These are phyloP conservation scores for Penicillium maclennaniae DNA, from an alignment of 495 filamentous ascomycete species.

Conservation along the genomic window DNA sequence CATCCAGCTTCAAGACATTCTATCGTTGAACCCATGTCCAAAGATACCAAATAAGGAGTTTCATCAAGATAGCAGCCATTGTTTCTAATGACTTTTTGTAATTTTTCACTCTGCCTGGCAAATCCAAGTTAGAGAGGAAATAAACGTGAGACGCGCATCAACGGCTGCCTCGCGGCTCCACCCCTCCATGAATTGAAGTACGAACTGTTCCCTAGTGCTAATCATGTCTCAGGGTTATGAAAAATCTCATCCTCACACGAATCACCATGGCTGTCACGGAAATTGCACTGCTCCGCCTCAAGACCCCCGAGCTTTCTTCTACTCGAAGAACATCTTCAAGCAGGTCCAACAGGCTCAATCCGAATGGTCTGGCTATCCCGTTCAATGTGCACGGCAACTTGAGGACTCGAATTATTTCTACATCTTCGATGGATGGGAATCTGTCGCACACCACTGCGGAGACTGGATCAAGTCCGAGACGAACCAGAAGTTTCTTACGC, in stretches of 20 bases:
- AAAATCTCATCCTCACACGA: not conserved
- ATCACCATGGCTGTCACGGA: slow-evolving; percentile 47
- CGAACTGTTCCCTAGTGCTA: too few species aligned
- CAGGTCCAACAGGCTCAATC: slow-evolving; percentile 34
- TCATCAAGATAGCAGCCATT: too few species aligned
- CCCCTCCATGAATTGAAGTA: too few species aligned
- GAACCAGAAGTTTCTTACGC: slow-evolving; percentile 40
- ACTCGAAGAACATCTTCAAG: slow-evolving; percentile 18
- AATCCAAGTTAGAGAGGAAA: too few species aligned
- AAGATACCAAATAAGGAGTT: too few species aligned
- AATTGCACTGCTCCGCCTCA: slow-evolving; percentile 45
- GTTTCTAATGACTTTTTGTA: too few species aligned
- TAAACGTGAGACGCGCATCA: too few species aligned
- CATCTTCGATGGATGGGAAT: slow-evolving; percentile 50
- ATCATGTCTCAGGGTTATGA: not conserved
- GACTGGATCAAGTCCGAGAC: slow-evolving; percentile 42
- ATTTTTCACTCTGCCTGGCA: too few species aligned
- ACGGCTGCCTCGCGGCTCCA: too few species aligned
- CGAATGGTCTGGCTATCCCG: slow-evolving; percentile 30
- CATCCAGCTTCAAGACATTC: too few species aligned
- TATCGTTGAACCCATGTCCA: too few species aligned
- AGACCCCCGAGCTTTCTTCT: slow-evolving; percentile 8
- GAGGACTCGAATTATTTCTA: slow-evolving; percentile 47
- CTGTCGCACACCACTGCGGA: slow-evolving; percentile 38
- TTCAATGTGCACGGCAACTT: slow-evolving; percentile 38